A percentile compares a stretch with the other conserved stretches of the same genome.
Conservation (phyloP, 768 basidiomycete species). For the Lepiota brunneoincarnata region DNA sequence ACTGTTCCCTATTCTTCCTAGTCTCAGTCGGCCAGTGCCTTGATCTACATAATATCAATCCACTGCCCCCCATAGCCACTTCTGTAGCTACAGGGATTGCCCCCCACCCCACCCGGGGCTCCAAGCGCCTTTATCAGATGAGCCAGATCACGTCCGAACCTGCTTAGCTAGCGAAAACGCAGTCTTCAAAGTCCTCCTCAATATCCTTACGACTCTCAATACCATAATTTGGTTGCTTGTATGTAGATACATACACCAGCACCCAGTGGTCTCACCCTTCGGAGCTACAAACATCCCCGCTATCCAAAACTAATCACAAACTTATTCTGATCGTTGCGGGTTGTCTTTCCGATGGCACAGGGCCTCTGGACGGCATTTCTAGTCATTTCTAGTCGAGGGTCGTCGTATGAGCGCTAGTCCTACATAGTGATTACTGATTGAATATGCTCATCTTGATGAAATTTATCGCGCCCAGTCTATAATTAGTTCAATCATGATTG, state of each 20-base stretch:
- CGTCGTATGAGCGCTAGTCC: too few relatives aligned
- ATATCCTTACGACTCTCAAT: not conserved
- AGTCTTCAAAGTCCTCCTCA: constrained; percentile 1
- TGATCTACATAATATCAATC: too few relatives aligned
- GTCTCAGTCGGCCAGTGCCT: too few relatives aligned
- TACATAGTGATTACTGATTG: too few relatives aligned
- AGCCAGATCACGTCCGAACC: not conserved
- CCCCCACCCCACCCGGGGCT: not conserved
- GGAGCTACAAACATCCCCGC: not conserved
- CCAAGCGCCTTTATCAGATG: not conserved
- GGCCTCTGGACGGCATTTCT: too few relatives aligned
- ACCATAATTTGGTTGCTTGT: not conserved
- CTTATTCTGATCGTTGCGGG: not conserved
- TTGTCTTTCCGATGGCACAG: not conserved
- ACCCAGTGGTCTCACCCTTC: not conserved
- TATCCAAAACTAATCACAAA: not conserved
- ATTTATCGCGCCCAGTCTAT: too few relatives aligned
- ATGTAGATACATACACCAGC: too few relatives aligned
- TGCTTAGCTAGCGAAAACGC: not conserved
- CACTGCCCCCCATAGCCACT: too few relatives aligned
- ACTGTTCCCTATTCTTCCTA: too few relatives aligned
- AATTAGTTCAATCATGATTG: too few relatives aligned
- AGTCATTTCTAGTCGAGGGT: too few relatives aligned
- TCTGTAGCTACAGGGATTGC: not conserved
- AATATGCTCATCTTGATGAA: too few relatives aligned